These are phyloP conservation scores for Penicillium sp. DNA, from an alignment of 2,329 filamentous ascomycete genomes.

Conservation along the genomic window DNA sequence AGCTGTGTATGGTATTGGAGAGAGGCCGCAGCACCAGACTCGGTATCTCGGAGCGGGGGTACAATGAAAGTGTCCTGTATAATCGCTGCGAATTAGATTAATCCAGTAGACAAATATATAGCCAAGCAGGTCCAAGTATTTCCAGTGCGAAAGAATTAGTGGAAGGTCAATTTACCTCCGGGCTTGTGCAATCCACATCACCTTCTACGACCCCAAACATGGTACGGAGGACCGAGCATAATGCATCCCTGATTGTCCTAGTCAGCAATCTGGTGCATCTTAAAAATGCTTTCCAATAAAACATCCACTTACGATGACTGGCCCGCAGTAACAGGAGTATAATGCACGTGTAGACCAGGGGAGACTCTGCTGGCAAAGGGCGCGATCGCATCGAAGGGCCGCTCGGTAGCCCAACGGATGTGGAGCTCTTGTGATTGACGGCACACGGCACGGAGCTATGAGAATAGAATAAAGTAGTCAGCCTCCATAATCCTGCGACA, in stretches of 20 bases:
- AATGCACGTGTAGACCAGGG: conserved; percentile 79
- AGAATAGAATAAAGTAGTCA: not conserved
- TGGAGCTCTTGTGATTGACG: conserved; percentile 69
- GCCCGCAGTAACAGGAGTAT: conserved; percentile 56
- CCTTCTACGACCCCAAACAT: conserved; percentile 50
- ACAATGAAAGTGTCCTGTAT: conserved; percentile 61
- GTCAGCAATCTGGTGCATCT: not conserved
- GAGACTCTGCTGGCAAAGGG: conserved; percentile 75
- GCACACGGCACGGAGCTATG: conserved; percentile 61
- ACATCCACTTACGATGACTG: conserved; percentile 33
- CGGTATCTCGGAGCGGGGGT: conserved; percentile 56
- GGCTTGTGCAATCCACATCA: conserved; percentile 54
- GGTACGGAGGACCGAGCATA: conserved; percentile 61
- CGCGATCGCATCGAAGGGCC: conserved; percentile 58
- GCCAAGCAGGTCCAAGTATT: not conserved
- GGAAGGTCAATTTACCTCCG: conserved; percentile 41
- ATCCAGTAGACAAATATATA: not conserved
- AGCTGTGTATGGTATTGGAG: conserved; percentile 72
- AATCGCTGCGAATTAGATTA: not conserved
- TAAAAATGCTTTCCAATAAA: not conserved
- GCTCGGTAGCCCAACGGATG: conserved; percentile 71
- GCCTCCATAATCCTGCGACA: not conserved
- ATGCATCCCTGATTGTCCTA: conserved; percentile 38
- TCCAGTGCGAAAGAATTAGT: not conserved
- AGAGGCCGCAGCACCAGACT: conserved; percentile 62